phyloP scores from a whole-genome alignment of 352 stramenopile species.

The Discostella stelligera region DNA sequence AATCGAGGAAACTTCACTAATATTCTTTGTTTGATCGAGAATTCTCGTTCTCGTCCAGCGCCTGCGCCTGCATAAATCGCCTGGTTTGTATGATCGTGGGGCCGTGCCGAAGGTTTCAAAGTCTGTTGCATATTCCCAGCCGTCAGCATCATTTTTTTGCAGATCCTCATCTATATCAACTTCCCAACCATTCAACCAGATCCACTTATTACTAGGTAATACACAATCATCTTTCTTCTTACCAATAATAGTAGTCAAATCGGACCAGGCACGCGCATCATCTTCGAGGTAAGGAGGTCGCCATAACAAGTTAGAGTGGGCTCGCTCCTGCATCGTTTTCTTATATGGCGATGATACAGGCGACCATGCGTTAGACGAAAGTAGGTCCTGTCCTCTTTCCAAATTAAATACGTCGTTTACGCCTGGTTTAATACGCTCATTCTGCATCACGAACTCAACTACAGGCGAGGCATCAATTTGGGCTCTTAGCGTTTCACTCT shows the following conservation, averaged over 20 bases:
- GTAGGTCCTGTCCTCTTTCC: constrained; percentile 68
- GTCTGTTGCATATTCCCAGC: constrained; percentile 76
- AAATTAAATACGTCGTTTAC: constrained; percentile 68
- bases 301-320: constrained; percentile 54
- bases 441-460: constrained; percentile 78
- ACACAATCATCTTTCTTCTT: constrained; percentile 60
- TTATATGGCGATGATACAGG: constrained; percentile 26
- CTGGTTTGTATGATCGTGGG: constrained; percentile 59
- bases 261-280: constrained; percentile 70
- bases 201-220: constrained; percentile 75
- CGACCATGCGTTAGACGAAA: constrained; percentile 65
- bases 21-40: constrained; percentile 41
- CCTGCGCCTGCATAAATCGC: constrained; percentile 62
- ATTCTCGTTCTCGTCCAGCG: constrained; percentile 75
- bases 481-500: not conserved
- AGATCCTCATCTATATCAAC: constrained; percentile 67
- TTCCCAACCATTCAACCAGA: constrained; percentile 78
- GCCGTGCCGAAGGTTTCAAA: constrained; percentile 71
- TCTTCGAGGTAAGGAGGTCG: constrained; percentile 74
- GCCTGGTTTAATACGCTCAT: constrained; percentile 64
- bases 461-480: constrained; percentile 63
- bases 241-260: constrained; percentile 53
- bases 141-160: constrained; percentile 67
- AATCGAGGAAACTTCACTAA: constrained; percentile 49
- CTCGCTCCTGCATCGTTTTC: not conserved